Conservation (phyloP, 2,329 filamentous ascomycete genomes). For the Verticillium klebahnii region DNA sequence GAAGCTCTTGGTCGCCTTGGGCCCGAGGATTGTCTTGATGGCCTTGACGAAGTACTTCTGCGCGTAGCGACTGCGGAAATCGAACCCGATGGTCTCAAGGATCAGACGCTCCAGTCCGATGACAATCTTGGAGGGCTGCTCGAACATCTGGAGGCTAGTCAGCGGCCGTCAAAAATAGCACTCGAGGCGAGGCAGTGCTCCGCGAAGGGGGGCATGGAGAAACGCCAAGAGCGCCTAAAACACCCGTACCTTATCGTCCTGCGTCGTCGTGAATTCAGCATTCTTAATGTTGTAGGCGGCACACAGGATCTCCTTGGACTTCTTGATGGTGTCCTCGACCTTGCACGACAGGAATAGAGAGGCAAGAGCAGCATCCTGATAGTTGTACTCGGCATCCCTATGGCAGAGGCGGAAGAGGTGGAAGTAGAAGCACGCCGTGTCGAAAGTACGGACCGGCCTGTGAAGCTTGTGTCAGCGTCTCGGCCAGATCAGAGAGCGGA, state of each 20-base stretch:
- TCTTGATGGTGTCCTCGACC: constrained; percentile 96
- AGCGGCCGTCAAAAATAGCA: not conserved
- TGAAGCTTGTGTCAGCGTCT: constrained; percentile 8
- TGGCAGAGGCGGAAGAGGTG: constrained; percentile 89
- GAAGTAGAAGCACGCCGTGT: constrained; percentile 87
- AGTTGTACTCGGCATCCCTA: constrained; percentile 80
- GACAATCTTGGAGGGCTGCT: constrained; percentile 71
- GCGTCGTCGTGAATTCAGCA: constrained; percentile 61
- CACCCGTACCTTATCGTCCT: constrained; percentile 71
- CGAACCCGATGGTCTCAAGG: constrained; percentile 87
- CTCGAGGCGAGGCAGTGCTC: not conserved
- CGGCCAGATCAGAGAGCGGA: not conserved
- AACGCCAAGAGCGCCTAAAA: not conserved
- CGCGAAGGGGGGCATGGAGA: not conserved
- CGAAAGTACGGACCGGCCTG: constrained; percentile 85
- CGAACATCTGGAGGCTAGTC: constrained; percentile 59
- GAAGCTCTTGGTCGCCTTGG: constrained; percentile 49
- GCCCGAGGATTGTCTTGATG: constrained; percentile 50
- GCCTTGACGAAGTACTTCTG: constrained; percentile 83
- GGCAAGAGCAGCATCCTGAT: constrained; percentile 79
- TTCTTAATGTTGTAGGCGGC: constrained; percentile 82
- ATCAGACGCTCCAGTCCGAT: constrained; percentile 90
- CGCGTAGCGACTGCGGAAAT: constrained; percentile 85
- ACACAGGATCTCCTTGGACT: constrained; percentile 87
- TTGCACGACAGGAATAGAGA: constrained; percentile 93